phyloP scores from a whole-genome alignment of 306 rosid genomes.

The Pyrus bretschneideri region DNA sequence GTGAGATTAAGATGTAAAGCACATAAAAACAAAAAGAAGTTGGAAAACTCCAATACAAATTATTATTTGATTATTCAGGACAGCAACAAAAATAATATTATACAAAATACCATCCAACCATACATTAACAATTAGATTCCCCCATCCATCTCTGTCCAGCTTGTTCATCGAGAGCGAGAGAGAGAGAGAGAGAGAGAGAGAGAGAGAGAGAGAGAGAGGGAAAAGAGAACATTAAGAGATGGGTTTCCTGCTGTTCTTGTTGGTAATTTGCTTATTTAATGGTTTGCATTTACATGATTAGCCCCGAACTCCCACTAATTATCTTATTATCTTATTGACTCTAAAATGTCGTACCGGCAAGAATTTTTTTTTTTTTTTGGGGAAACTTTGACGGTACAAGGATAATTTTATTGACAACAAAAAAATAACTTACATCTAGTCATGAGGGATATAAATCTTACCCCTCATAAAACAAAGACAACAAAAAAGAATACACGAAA shows the following conservation, averaged over 20 bases:
- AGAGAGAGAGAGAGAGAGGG: conserved; percentile 4
- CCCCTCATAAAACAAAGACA: too few species aligned
- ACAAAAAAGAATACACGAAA: too few species aligned
- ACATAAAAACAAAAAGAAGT: conserved; percentile 46
- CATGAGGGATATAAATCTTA: too few species aligned
- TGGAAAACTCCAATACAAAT: conserved; percentile 11
- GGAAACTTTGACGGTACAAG: fast-evolving
- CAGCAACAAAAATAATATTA: not conserved
- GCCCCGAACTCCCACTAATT: not conserved
- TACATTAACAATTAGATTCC: conserved; percentile 33
- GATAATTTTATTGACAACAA: too few species aligned
- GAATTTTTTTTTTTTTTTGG: too few species aligned
- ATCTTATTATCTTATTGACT: too few species aligned
- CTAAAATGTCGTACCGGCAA: too few species aligned
- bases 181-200: not conserved
- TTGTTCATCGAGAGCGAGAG: not conserved
- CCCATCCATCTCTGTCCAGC: conserved; percentile 9
- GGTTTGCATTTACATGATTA: not conserved
- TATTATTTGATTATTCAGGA: conserved; percentile 3
- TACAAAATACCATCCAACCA: conserved; percentile 28
- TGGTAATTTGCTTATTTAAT: not conserved
- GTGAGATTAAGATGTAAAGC: conserved; percentile 21
- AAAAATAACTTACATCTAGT: too few species aligned
- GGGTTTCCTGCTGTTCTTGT: not conserved
- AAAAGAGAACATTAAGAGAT: not conserved